Evolutionary conservation across 2,329 filamentous ascomycete species (phyloP).

Genomic region (Bretziella fagacearum): DNA sequence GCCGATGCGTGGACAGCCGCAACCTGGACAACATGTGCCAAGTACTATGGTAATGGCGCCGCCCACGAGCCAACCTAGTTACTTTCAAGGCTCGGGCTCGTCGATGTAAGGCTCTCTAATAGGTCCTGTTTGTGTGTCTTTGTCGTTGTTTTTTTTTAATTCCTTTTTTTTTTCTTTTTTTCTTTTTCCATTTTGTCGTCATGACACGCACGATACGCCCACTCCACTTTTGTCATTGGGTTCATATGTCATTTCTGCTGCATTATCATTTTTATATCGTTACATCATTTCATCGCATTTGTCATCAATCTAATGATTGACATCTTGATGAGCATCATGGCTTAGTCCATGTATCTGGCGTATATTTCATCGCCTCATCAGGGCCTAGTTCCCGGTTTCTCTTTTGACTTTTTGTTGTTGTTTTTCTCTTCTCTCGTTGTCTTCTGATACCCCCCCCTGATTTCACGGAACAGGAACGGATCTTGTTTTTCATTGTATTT

Average conservation of each 20-base stretch:
- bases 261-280: conserved; percentile 5
- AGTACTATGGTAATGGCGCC: conserved; percentile 1
- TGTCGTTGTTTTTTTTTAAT: not conserved
- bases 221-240: not conserved
- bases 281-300: not conserved
- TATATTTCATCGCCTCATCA: too few relatives aligned
- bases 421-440: not conserved
- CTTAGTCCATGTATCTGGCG: too few relatives aligned
- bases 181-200: not conserved
- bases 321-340: not conserved
- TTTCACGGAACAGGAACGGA: conserved; percentile 1
- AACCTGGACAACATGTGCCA: not conserved
- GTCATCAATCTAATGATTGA: not conserved
- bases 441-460: conserved; percentile 7
- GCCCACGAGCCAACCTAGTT: conserved; percentile 10
- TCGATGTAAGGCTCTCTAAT: not conserved
- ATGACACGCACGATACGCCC: not conserved
- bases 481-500: conserved; percentile 8
- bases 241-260: conserved; percentile 1
- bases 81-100: conserved; percentile 5
- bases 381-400: not conserved
- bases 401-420: not conserved
- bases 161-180: not conserved
- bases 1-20: not conserved
- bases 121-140: not conserved